Evolutionary conservation across 2,329 filamentous ascomycete genomes (phyloP), one percentile per base, ranked within the genome.

Genomic region (Stachybotrys echinatus): DNA sequence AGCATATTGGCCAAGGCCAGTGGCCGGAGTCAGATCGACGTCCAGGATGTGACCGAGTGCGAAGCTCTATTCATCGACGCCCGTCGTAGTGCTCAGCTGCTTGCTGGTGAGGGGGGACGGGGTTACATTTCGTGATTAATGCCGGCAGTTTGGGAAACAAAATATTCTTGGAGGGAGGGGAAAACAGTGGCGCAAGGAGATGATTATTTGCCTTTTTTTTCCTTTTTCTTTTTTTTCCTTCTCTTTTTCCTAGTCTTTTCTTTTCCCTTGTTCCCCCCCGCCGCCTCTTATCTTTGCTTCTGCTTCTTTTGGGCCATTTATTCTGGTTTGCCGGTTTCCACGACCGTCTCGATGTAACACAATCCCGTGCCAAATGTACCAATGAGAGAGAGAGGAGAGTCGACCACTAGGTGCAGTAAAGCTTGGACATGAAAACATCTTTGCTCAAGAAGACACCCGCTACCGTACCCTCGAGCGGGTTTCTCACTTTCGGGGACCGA

Each of bases 1-100:
- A 85, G 88, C 69, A 95, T 97, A 69, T 80, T 97, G 61, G 90
- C 92, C 52, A 87, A 89, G 65, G 89, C 94, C 63, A 89, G 87
- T 65, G 88, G 88, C 52, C 84, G 85, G 61, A 80, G 76, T 55
- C 85, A 89, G 64, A 91, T 92, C 62, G 87, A 91, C 61, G 74
- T 88, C 50, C 79, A 83, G 61, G 89, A 92, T 67, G 83, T 94
- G 56, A 80, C 80, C 17, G 89, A 94, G 72, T 92, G 88, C 66
- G 87, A 92, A 67, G 87, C 90, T 62, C 73, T 94, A 47, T 92
- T 94, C 75, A 81, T 92, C 57, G 89, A 94, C 69, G 87, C 88
- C 46, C 84, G 84, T 63, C 81, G 88, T 58, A 92, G 89, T 68
- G 88, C 89, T 55, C 73, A 77, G 54, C 79, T 92, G 58, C 79